Percentiles rank a stretch among this genome's conserved stretches.
Conservation (phyloP, 1,284 basidiomycete genomes). For the Leccinum subrobustum region DNA sequence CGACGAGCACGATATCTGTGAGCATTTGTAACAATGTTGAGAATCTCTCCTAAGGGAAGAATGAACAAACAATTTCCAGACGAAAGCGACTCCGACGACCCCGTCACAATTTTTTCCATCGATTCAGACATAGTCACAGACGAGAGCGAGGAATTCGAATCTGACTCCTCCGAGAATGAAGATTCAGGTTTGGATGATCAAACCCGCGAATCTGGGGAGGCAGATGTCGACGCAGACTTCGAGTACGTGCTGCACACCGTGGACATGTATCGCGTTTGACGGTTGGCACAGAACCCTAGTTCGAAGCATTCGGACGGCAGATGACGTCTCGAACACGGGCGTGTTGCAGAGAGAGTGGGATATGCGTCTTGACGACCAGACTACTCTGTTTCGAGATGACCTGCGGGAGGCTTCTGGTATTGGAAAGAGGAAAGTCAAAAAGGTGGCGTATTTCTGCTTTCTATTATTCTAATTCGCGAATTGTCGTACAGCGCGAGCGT, state of each 20-base stretch:
- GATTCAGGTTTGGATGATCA: conserved; percentile 23
- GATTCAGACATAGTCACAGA: conserved; percentile 12
- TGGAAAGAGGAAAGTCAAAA: conserved; percentile 54
- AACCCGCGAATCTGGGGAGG: conserved; percentile 7
- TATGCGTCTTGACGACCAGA: conserved; percentile 51
- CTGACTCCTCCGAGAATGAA: conserved; percentile 15
- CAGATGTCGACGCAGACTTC: conserved; percentile 30
- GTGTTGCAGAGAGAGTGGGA: conserved; percentile 31
- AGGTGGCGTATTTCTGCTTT: conserved; percentile 26
- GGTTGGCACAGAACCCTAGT: conserved; percentile 21
- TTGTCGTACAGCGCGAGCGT: conserved; percentile 34
- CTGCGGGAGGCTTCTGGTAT: conserved; percentile 62
- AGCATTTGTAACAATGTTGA: conserved; percentile 7
- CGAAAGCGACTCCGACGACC: conserved; percentile 3
- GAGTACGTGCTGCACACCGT: conserved; percentile 17
- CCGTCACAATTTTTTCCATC: not conserved
- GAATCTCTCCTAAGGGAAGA: not conserved
- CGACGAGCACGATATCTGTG: conserved; percentile 20
- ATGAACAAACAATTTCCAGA: conserved; percentile 12
- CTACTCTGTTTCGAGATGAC: conserved; percentile 68
- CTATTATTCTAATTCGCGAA: not conserved
- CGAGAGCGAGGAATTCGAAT: conserved; percentile 21
- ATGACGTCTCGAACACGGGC: conserved; percentile 23
- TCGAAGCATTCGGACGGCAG: conserved; percentile 28
- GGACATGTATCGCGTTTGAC: not conserved